A percentile compares a stretch with the other conserved stretches of the same genome.
phyloP scores from a whole-genome alignment of 352 stramenopile species.

The Phytophthora cryptogea region DNA sequence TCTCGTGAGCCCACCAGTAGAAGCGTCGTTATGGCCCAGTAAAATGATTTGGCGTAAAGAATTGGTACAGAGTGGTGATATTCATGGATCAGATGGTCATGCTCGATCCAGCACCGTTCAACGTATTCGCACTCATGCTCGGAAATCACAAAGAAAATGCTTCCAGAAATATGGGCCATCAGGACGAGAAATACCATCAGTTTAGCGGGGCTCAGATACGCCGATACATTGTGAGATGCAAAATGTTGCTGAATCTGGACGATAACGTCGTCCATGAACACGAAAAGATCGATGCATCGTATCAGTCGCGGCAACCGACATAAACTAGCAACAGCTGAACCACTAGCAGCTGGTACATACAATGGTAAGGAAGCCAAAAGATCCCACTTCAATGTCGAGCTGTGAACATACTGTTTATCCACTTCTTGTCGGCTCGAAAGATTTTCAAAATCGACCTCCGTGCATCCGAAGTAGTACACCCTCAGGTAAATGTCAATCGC shows the following conservation, averaged over 20 bases:
- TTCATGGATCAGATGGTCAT: constrained; percentile 68
- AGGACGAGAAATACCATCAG: constrained; percentile 68
- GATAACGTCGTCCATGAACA: constrained; percentile 65
- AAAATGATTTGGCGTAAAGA: constrained; percentile 72
- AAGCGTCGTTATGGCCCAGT: constrained; percentile 75
- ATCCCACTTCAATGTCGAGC: constrained; percentile 53
- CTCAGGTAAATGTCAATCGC: constrained; percentile 65
- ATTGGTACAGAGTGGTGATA: constrained; percentile 57
- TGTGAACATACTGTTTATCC: constrained; percentile 45
- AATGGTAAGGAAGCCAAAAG: constrained; percentile 61
- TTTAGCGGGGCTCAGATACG: constrained; percentile 71
- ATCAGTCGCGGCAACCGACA: constrained; percentile 63
- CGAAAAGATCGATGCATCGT: constrained; percentile 56
- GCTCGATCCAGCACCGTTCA: constrained; percentile 58
- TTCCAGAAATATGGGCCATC: constrained; percentile 57
- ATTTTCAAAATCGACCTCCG: constrained; percentile 52
- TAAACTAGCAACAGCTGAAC: constrained; percentile 38
- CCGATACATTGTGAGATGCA: constrained; percentile 67
- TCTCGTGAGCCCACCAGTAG: constrained; percentile 64
- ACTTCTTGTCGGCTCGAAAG: constrained; percentile 39
- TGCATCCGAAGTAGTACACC: constrained; percentile 68
- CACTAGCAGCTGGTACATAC: constrained; percentile 29
- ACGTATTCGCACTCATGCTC: constrained; percentile 54
- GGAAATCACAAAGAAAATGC: constrained; percentile 77
- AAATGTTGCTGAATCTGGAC: constrained; percentile 72